Evolutionary conservation across 2,329 filamentous ascomycete genomes (phyloP), one percentile per base, ranked within the genome.

Genomic region (Xylariaceae sp.): DNA sequence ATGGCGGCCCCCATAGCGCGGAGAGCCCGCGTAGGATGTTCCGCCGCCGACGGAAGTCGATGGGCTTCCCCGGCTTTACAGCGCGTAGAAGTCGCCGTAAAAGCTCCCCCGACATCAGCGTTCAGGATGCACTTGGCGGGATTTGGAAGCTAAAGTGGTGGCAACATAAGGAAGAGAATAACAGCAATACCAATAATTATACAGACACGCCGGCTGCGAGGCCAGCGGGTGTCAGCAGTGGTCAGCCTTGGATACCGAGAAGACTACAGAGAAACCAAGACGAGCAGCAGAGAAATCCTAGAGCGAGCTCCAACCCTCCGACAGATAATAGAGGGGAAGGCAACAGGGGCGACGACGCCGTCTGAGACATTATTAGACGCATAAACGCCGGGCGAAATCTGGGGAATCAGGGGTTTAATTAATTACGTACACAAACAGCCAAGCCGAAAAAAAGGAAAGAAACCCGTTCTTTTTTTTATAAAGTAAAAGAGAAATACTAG

Each of bases 41-140:
- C 57, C 74, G 78, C 13, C 71, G 77, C 29, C 70, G 82, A 41
- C 72, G 82, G 60, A 81, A 78, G 61, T 84, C 81, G 15, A 84
- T 80, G 0, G 82, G 82, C 0, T 85, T 86, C 56, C 81, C 80
- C 0, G 80, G 82, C 0, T 82, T 85, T 51, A 80, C 76, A 5
- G 80, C 82, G 5, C 73, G 81, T 37, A 72, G 73, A 45, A 58
- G 59, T 32, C 66, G 71, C 16, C 66, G 71, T 43, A 72, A 70
- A 55, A 72, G 70, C 49, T 70, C 68, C 49, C 66, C 67, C 39
- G 63, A 65, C 8, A 21, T 18, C 9, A 47, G 57, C 10, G 67
- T 79, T 1, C 80, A 82, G 44, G 77, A 78, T 13, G 74, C 79
- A 0, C 65, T 80, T 0, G 74, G 76, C 5, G 77, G 76, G 1